Percentiles rank a stretch among this genome's conserved stretches.
phyloP scores from a whole-genome alignment of 306 rosid genomes.

The Rubus idaeus region DNA sequence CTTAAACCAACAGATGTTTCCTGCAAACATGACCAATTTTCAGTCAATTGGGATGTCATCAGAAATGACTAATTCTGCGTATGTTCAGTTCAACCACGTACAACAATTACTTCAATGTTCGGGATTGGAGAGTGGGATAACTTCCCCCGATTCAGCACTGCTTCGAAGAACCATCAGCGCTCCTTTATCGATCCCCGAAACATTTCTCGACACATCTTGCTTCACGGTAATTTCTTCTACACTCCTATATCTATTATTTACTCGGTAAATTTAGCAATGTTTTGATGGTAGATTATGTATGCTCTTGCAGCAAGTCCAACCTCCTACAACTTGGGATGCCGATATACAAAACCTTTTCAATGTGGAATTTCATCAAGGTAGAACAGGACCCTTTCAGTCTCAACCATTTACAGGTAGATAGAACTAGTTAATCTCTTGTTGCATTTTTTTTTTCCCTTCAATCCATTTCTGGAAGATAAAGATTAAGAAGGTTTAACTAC shows the following conservation, averaged over 20 bases:
- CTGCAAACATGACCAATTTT: slow-evolving; percentile 50
- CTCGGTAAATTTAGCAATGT: background rate
- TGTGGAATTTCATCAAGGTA: slow-evolving; percentile 51
- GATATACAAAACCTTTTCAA: slow-evolving; percentile 54
- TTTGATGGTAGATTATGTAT: slow-evolving; percentile 1
- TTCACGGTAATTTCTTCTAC: slow-evolving; percentile 49
- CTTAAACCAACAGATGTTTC: slow-evolving; percentile 54
- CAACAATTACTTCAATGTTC: slow-evolving; percentile 60
- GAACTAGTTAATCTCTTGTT: slow-evolving; percentile 22
- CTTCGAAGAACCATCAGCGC: slow-evolving; percentile 56
- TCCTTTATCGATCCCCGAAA: slow-evolving; percentile 63
- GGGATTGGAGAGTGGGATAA: slow-evolving; percentile 56
- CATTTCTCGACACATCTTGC: slow-evolving; percentile 60
- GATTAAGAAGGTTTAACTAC: slow-evolving; percentile 17
- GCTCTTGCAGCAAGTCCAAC: slow-evolving; percentile 54
- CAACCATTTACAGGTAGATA: slow-evolving; percentile 68
- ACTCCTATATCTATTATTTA: background rate
- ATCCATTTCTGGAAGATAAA: slow-evolving; percentile 26
- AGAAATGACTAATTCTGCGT: slow-evolving; percentile 52
- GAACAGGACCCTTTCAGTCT: slow-evolving; percentile 48
- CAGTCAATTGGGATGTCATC: slow-evolving; percentile 52
- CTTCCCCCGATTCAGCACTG: slow-evolving; percentile 48
- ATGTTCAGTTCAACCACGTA: slow-evolving; percentile 55
- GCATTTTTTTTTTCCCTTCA: slow-evolving; percentile 17
- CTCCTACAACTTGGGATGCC: slow-evolving; percentile 59